phyloP scores from a whole-genome alignment of 2,329 filamentous ascomycete species.

The Setomelanomma holmii region DNA sequence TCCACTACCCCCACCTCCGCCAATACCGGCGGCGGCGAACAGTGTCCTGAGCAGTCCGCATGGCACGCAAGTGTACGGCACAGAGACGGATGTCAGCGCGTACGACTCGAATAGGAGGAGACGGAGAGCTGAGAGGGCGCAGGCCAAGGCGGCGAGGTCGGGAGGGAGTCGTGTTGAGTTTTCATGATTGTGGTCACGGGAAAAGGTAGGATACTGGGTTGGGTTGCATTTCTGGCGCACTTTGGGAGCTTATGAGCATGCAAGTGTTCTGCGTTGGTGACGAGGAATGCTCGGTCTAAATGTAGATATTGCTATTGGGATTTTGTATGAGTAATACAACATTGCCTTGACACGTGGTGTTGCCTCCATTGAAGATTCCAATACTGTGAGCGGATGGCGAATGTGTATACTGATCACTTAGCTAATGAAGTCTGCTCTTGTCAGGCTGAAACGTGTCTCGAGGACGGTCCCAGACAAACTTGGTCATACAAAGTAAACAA shows the following conservation, averaged over 20 bases:
- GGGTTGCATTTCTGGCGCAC: background rate
- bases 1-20: slow-evolving; percentile 43
- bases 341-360: background rate
- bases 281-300: background rate
- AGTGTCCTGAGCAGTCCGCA: slow-evolving; percentile 47
- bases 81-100: slow-evolving; percentile 48
- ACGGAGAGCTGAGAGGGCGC: slow-evolving; percentile 49
- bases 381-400: too few relatives aligned
- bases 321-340: background rate
- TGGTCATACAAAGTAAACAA: too few relatives aligned
- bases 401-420: too few relatives aligned
- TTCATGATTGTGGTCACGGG: slow-evolving; percentile 32
- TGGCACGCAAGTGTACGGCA: slow-evolving; percentile 45
- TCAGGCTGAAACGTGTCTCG: too few relatives aligned
- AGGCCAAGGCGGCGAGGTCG: slow-evolving; percentile 44
- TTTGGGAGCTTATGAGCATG: too few relatives aligned
- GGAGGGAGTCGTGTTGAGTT: slow-evolving; percentile 51
- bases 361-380: too few relatives aligned
- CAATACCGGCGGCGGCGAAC: slow-evolving; percentile 37
- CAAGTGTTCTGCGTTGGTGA: too few relatives aligned
- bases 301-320: background rate
- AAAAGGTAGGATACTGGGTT: background rate
- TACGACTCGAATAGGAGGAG: slow-evolving; percentile 50
- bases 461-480: too few relatives aligned
- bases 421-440: too few relatives aligned